Percentiles rank a stretch among this genome's conserved stretches.
These are phyloP conservation scores for Monosporascus sp. DNA, from an alignment of 2,329 filamentous ascomycete species.

Conservation along the genomic window DNA sequence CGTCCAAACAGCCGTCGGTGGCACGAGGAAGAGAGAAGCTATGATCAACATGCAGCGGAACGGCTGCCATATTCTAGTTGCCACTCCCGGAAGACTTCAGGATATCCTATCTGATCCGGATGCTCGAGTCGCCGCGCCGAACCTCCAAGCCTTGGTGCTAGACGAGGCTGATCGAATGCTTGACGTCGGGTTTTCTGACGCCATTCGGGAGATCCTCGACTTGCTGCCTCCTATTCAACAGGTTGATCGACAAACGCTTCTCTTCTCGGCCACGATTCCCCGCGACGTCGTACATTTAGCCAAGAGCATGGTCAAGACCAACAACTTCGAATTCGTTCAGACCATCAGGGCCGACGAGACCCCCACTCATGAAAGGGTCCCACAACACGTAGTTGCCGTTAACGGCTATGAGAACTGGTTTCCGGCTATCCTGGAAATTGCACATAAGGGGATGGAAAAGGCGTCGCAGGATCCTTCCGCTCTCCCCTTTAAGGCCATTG, in stretches of 20 bases:
- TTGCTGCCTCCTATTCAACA: conserved; percentile 57
- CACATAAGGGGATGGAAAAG: conserved; percentile 52
- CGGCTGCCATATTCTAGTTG: conserved; percentile 86
- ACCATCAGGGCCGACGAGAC: conserved; percentile 78
- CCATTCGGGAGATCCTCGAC: conserved; percentile 56
- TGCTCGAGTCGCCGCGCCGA: conserved; percentile 63
- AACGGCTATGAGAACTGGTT: conserved; percentile 69
- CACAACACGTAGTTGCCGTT: conserved; percentile 69
- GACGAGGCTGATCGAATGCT: conserved; percentile 98
- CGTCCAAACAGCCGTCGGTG: conserved; percentile 79
- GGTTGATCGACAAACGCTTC: conserved; percentile 78
- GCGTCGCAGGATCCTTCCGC: conserved; percentile 32
- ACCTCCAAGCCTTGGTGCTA: conserved; percentile 86
- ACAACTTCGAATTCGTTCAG: conserved; percentile 81
- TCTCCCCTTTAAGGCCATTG: conserved; percentile 86
- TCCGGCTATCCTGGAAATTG: conserved; percentile 72
- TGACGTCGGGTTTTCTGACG: conserved; percentile 78
- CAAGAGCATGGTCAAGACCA: conserved; percentile 67
- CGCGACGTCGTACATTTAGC: conserved; percentile 77
- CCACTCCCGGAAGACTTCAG: conserved; percentile 80
- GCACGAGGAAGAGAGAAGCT: conserved; percentile 70
- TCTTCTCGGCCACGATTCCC: conserved; percentile 93
- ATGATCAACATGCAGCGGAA: conserved; percentile 62
- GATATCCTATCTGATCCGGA: conserved; percentile 69
- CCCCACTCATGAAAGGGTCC: conserved; percentile 79